Base-by-base conservation (phyloP, 2,329 filamentous ascomycete species). In the Blumeriella jaapii region DNA sequence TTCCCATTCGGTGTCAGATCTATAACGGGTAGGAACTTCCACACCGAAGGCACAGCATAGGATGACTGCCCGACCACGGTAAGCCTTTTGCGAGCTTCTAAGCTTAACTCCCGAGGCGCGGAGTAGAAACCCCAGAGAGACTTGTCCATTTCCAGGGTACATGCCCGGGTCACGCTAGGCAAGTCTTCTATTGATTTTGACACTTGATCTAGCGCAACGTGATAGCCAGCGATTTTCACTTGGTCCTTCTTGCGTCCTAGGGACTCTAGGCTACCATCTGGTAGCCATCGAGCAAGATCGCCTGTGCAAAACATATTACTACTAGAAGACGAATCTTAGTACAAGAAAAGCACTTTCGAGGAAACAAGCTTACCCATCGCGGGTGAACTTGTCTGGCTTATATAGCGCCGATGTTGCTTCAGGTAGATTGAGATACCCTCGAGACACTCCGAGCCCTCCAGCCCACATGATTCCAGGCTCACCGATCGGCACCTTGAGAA, bases 261-360 rank as follows among this genome's bases (percentile, higher is more conserved):
- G 14, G 67, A 69, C 27, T 71, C 61, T 23, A 77, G 58, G 16
- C 60, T 62, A 8, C 72, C 71, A 45, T 71, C 64, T 2, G 58
- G 49, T 23, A 60, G 59, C 70, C 71, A 75, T 9, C 61, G 59
- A 12, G 66, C 69, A 14, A 76, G 59, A 44, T 77, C 72, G 5
- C 71, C 72, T 2, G 72, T 76, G 46, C 71, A 70, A 55, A 71
- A 76, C 65, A 75, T 74, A n/a, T n/a, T n/a, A n/a, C n/a, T n/a
- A n/a, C n/a, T n/a, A n/a, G n/a, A n/a, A n/a, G n/a, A n/a, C n/a
- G n/a, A n/a, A n/a, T n/a, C n/a, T n/a, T n/a, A n/a, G n/a, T n/a
- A n/a, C n/a, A n/a, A n/a, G n/a, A n/a, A n/a, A n/a, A n/a, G n/a
- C n/a, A n/a, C n/a, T n/a, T n/a, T 29, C 17, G 4, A 2, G 4